These are phyloP conservation scores for Fusarium temperatum DNA, from an alignment of 2,329 filamentous ascomycete genomes.

Conservation along the genomic window DNA sequence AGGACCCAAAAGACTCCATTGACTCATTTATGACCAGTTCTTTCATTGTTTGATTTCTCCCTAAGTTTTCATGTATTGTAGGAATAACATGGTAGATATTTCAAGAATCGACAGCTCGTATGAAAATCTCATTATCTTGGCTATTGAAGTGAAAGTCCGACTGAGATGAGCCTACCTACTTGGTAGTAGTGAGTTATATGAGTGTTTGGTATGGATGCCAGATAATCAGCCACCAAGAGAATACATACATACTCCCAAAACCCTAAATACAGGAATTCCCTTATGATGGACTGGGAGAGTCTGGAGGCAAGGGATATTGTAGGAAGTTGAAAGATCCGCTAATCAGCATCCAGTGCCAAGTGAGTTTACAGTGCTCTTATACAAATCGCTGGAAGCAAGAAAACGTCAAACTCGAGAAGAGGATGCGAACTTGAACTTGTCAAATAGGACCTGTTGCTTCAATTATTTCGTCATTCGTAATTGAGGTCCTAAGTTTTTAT, in stretches of 20 bases:
- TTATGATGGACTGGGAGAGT: too few relatives aligned
- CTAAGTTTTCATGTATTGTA: not conserved
- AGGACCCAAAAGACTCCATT: slow-evolving; percentile 10
- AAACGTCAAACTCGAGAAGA: not conserved
- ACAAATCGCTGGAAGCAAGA: not conserved
- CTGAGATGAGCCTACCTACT: not conserved
- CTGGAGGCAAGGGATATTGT: not conserved
- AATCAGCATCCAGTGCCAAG: not conserved
- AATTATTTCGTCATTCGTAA: not conserved
- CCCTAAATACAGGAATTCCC: not conserved
- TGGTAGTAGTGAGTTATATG: not conserved
- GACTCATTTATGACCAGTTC: slow-evolving; percentile 1
- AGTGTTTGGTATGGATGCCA: not conserved
- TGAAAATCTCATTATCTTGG: not conserved
- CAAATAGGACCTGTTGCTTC: not conserved
- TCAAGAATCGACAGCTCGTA: not conserved
- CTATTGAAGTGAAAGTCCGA: not conserved
- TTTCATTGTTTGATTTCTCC: not conserved
- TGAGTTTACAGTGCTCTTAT: not conserved
- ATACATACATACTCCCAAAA: not conserved
- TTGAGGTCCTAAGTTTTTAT: not conserved
- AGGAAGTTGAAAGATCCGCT: not conserved
- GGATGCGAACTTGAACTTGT: not conserved
- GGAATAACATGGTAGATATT: not conserved
- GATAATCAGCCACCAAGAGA: not conserved